These are phyloP conservation scores for Fusarium lyarnte DNA, from an alignment of 2,329 filamentous ascomycete species.

Conservation along the genomic window DNA sequence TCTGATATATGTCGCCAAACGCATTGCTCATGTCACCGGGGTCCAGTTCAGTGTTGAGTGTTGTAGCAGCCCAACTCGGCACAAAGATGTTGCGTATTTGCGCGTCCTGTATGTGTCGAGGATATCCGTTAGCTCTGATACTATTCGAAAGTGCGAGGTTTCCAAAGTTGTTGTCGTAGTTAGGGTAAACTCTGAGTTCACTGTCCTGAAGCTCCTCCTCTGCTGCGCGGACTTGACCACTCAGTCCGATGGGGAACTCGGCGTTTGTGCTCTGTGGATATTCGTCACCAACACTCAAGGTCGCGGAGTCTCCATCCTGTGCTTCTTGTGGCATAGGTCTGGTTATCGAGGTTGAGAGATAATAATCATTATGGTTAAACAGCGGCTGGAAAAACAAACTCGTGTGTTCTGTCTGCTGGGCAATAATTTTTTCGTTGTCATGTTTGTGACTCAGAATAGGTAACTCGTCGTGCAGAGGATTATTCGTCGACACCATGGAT, in stretches of 20 bases:
- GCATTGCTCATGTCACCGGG: conserved; percentile 1
- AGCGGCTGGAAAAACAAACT: not conserved
- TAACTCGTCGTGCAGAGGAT: accelerated
- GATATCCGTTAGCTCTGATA: not conserved
- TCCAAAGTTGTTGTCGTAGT: not conserved
- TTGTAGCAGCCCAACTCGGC: not conserved
- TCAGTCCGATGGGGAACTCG: accelerated
- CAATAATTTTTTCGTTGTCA: accelerated
- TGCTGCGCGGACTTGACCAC: accelerated
- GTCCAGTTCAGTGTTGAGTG: conserved; percentile 4
- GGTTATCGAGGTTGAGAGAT: not conserved
- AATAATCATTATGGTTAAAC: not conserved
- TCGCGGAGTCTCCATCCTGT: accelerated
- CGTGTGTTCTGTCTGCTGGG: accelerated
- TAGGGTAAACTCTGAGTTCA: not conserved
- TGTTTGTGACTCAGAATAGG: accelerated
- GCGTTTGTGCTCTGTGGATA: accelerated
- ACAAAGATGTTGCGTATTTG: conserved; percentile 8
- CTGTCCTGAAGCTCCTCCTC: accelerated
- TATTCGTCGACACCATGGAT: accelerated
- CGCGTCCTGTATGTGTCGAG: not conserved
- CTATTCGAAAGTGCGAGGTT: conserved; percentile 2
- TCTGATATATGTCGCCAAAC: not conserved
- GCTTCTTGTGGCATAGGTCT: not conserved
- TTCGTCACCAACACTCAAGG: accelerated